Evolutionary conservation across 1,139 yeast species (phyloP).

Genomic region (Debaryomyces nepalensis): DNA sequence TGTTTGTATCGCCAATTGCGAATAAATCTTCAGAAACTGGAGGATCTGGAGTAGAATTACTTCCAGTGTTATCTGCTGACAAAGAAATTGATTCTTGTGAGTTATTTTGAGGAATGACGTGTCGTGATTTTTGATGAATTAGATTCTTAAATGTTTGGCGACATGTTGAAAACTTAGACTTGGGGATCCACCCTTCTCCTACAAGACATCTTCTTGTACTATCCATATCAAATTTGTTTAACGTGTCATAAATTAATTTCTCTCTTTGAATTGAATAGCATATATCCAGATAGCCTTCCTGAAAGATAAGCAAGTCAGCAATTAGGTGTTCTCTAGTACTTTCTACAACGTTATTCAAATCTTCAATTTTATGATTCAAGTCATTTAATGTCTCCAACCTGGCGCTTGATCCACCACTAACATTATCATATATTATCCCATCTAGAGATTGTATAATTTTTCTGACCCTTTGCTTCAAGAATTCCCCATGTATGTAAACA

Average conservation of each 20-base stretch:
- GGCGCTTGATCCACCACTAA: conserved; percentile 56
- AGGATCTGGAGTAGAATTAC: conserved; percentile 8
- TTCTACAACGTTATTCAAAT: conserved; percentile 59
- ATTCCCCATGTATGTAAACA: conserved; percentile 86
- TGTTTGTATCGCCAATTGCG: conserved; percentile 51
- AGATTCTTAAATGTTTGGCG: conserved; percentile 32
- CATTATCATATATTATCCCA: conserved; percentile 69
- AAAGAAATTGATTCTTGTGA: conserved; percentile 30
- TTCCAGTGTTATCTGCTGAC: conserved; percentile 17
- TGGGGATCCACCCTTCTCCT: conserved; percentile 98
- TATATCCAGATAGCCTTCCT: conserved; percentile 49
- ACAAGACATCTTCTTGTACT: conserved; percentile 83
- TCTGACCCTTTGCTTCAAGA: conserved; percentile 66
- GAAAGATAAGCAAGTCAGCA: conserved; percentile 75
- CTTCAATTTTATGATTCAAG: conserved; percentile 56
- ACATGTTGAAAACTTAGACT: conserved; percentile 30
- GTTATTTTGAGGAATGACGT: conserved; percentile 15
- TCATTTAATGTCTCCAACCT: conserved; percentile 64
- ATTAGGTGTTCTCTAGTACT: conserved; percentile 72
- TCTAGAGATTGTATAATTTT: conserved; percentile 84
- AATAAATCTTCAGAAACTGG: conserved; percentile 41
- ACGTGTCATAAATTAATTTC: conserved; percentile 69
- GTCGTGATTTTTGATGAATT: conserved; percentile 30
- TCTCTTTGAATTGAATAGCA: conserved; percentile 63
- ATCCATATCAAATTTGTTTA: conserved; percentile 85